Percentiles rank a stretch among this genome's conserved stretches.
Conservation (phyloP, 306 rosid species). For the Lathyrus sativus region DNA sequence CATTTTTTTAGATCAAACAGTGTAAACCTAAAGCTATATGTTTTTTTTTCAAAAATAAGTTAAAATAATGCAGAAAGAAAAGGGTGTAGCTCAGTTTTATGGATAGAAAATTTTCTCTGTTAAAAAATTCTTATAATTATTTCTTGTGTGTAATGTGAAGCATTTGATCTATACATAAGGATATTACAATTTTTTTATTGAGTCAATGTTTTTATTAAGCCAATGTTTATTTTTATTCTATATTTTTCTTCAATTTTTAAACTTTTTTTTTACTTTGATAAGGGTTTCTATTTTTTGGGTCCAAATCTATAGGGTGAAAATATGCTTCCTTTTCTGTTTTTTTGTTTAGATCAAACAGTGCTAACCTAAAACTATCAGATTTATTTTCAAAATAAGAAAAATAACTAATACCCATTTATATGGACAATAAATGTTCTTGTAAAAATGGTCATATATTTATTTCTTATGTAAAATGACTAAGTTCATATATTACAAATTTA, state of each 20-base stretch:
- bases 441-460: neutral
- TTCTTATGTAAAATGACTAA: neutral
- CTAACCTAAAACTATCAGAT: neutral
- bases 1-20: too few species aligned
- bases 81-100: too few species aligned
- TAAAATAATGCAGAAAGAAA: too few species aligned
- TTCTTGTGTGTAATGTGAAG: neutral
- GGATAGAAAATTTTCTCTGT: too few species aligned
- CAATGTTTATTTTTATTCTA: neutral
- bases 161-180: neutral
- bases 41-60: too few species aligned
- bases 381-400: neutral
- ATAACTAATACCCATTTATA: neutral
- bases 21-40: too few species aligned
- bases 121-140: neutral
- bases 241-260: neutral
- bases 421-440: neutral
- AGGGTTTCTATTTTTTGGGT: constrained; percentile 31
- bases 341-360: constrained; percentile 8
- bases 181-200: neutral
- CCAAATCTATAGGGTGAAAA: neutral
- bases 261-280: neutral
- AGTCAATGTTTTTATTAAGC: neutral
- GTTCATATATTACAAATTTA: neutral
- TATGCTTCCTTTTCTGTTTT: neutral